phyloP scores from a whole-genome alignment of 768 basidiomycete species.

The Boletus huronensis region DNA sequence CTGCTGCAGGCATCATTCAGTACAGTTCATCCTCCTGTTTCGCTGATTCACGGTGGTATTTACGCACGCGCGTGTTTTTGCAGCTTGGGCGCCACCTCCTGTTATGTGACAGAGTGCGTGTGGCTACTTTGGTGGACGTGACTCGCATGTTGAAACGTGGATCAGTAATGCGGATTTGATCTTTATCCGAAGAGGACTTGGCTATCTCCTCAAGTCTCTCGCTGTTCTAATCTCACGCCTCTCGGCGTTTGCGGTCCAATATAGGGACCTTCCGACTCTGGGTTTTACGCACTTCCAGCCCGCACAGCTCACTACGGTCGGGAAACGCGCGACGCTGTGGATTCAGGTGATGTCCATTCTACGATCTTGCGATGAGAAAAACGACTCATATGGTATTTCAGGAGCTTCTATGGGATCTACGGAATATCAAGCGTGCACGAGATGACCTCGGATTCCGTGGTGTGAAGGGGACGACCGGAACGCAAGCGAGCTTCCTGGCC shows the following conservation, averaged over 20 bases:
- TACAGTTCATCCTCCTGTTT: conserved; percentile 34
- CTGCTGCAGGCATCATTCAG: conserved; percentile 96
- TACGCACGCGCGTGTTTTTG: conserved; percentile 9
- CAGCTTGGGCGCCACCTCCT: conserved; percentile 94
- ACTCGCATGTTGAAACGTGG: conserved; percentile 11
- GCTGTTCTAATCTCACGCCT: conserved; percentile 87
- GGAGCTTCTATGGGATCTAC: conserved; percentile 95
- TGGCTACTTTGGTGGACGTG: conserved; percentile 3
- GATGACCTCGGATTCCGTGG: conserved; percentile 96
- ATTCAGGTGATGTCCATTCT: conserved; percentile 59
- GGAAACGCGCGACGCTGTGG: conserved; percentile 96
- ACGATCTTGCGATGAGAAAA: not conserved
- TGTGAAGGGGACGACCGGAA: conserved; percentile 99
- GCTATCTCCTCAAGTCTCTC: conserved; percentile 83
- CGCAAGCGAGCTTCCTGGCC: conserved; percentile 92
- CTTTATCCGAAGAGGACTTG: conserved; percentile 86
- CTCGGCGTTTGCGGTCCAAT: conserved; percentile 76
- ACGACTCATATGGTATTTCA: conserved; percentile 24
- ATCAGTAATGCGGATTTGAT: conserved; percentile 95
- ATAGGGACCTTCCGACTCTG: conserved; percentile 86
- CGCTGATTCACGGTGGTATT: conserved; percentile 8
- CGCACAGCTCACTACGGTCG: conserved; percentile 96
- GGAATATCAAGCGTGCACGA: conserved; percentile 85
- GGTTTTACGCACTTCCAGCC: conserved; percentile 99
- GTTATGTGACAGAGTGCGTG: conserved; percentile 95